Evolutionary conservation across 805 yeast species (phyloP).

Genomic region (Teunomyces barrocoloradensis): DNA sequence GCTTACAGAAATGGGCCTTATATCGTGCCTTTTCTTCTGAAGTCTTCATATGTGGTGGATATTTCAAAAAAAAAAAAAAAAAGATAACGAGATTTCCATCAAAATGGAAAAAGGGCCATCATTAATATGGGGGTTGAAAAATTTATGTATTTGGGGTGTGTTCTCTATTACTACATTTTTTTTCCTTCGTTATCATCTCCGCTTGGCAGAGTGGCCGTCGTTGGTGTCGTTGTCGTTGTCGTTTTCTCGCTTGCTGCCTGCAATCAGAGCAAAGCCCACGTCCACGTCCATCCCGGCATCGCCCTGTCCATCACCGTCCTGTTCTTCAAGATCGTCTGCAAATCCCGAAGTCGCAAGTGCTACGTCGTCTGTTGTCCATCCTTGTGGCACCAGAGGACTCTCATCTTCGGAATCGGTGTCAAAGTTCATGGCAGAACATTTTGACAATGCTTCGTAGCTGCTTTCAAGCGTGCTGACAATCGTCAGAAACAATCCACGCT

Average conservation of each 20-base stretch:
- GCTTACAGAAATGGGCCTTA: conserved; percentile 57
- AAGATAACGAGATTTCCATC: background rate
- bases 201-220: background rate
- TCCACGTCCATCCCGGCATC: conserved; percentile 43
- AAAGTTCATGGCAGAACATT: conserved; percentile 38
- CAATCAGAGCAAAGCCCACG: conserved; percentile 34
- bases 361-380: conserved; percentile 17
- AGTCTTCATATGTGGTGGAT: conserved; percentile 55
- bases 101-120: background rate
- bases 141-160: too few species aligned
- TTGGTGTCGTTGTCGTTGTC: background rate
- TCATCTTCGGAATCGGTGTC: conserved; percentile 27
- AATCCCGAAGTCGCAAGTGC: conserved; percentile 21
- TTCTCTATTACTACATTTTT: background rate
- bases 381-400: conserved; percentile 18
- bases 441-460: conserved; percentile 33
- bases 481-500: conserved; percentile 13
- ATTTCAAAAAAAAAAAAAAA: background rate
- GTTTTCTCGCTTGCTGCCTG: conserved; percentile 27
- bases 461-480: conserved; percentile 4
- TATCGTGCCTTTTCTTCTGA: conserved; percentile 65
- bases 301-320: conserved; percentile 14
- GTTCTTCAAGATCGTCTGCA: conserved; percentile 37
- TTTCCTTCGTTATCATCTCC: background rate
- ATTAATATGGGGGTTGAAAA: too few species aligned